These are phyloP conservation scores for Botrytis squamosa DNA, from an alignment of 2,329 filamentous ascomycete species.

Conservation along the genomic window DNA sequence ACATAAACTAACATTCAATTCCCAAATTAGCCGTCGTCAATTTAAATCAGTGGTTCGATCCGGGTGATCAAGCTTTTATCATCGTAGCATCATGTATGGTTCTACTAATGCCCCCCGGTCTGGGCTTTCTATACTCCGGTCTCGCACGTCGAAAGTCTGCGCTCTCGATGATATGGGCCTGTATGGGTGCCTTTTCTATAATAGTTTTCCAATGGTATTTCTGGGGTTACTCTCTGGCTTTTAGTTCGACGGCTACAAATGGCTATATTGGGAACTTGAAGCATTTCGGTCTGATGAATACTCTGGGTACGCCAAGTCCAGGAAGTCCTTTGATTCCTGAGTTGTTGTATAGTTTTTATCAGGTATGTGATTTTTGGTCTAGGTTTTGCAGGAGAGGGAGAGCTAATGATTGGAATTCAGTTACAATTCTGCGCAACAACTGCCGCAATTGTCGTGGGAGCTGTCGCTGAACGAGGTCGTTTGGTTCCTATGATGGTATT, in stretches of 20 bases:
- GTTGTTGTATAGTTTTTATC: slow-evolving; percentile 91
- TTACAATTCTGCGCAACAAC: slow-evolving; percentile 98
- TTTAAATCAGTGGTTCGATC: slow-evolving; percentile 91
- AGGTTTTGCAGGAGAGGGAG: not conserved
- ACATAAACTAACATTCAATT: slow-evolving; percentile 18
- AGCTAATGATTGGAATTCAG: slow-evolving; percentile 45
- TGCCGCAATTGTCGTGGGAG: slow-evolving; percentile 84
- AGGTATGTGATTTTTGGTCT: slow-evolving; percentile 50
- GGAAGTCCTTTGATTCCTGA: slow-evolving; percentile 87
- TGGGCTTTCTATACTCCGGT: slow-evolving; percentile 96
- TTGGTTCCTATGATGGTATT: slow-evolving; percentile 94
- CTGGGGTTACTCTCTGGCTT: slow-evolving; percentile 96
- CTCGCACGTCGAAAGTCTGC: slow-evolving; percentile 97
- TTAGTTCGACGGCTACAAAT: slow-evolving; percentile 77
- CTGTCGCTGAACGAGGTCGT: slow-evolving; percentile 90
- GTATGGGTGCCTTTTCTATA: slow-evolving; percentile 89
- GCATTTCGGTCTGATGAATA: slow-evolving; percentile 86
- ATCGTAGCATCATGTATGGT: slow-evolving; percentile 89
- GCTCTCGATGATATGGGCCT: slow-evolving; percentile 94
- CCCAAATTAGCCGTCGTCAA: slow-evolving; percentile 67
- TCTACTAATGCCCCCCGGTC: slow-evolving; percentile 92
- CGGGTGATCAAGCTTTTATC: slow-evolving; percentile 93
- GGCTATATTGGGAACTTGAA: slow-evolving; percentile 88
- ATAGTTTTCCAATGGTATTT: slow-evolving; percentile 99
- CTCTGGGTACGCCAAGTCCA: slow-evolving; percentile 78